Percentiles rank a stretch among this genome's conserved stretches.
These are phyloP conservation scores for Podospora appendiculata DNA, from an alignment of 495 filamentous ascomycete species.

Conservation along the genomic window DNA sequence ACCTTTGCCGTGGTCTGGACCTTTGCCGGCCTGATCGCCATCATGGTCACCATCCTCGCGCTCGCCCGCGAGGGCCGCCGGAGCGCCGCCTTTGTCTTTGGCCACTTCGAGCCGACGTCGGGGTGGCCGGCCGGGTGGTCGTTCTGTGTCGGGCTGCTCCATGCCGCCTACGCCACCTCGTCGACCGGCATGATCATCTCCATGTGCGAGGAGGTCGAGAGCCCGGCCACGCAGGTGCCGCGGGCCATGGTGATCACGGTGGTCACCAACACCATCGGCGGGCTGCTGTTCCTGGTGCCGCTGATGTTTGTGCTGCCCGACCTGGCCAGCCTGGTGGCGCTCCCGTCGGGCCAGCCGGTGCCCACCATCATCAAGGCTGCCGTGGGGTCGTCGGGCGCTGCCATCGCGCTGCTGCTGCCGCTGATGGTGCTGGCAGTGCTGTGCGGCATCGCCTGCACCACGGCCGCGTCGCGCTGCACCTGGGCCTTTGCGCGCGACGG, in stretches of 20 bases:
- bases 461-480: slow-evolving; percentile 50
- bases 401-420: slow-evolving; percentile 39
- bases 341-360: slow-evolving; percentile 33
- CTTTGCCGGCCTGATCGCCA: slow-evolving; percentile 38
- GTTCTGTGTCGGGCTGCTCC: slow-evolving; percentile 39
- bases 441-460: slow-evolving; percentile 55
- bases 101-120: slow-evolving; percentile 37
- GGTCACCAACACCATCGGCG: slow-evolving; percentile 39
- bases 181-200: slow-evolving; percentile 48
- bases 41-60: slow-evolving; percentile 33
- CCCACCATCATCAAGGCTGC: slow-evolving; percentile 38
- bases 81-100: slow-evolving; percentile 32
- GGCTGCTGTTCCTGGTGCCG: slow-evolving; percentile 41
- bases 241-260: slow-evolving; percentile 45
- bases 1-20: slow-evolving; percentile 47
- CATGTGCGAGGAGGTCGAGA: slow-evolving; percentile 44
- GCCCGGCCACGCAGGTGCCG: slow-evolving; percentile 40
- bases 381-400: slow-evolving; percentile 36
- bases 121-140: slow-evolving; percentile 44
- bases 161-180: slow-evolving; percentile 43
- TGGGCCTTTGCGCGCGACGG: slow-evolving; percentile 57
- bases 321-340: slow-evolving; percentile 32
- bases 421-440: slow-evolving; percentile 46
- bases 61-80: slow-evolving; percentile 38
- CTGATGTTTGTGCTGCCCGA: slow-evolving; percentile 43